A percentile compares a stretch with the other conserved stretches of the same genome.
These are phyloP conservation scores for Schwanniomyces etchellsii DNA, from an alignment of 1,139 yeast genomes.

Conservation along the genomic window DNA sequence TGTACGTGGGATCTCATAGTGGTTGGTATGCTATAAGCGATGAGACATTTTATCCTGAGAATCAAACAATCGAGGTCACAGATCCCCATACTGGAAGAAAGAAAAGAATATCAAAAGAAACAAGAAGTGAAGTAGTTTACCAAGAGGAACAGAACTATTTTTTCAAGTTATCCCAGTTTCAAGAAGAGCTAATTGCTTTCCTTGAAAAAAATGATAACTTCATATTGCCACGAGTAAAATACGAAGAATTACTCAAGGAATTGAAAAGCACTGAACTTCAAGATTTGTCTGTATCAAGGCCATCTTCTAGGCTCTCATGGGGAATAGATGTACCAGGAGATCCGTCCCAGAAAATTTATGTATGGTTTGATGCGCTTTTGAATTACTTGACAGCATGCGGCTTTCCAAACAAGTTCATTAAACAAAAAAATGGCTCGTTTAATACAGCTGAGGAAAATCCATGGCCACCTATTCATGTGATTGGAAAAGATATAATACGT, in stretches of 20 bases:
- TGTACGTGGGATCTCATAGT: constrained; percentile 75
- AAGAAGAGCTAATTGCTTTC: constrained; percentile 43
- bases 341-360: constrained; percentile 73
- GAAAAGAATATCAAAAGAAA: constrained; percentile 58
- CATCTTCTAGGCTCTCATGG: constrained; percentile 74
- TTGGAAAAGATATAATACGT: constrained; percentile 86
- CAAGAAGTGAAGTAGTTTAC: constrained; percentile 68
- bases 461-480: constrained; percentile 73
- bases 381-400: constrained; percentile 79
- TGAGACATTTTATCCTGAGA: constrained; percentile 88
- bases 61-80: constrained; percentile 52
- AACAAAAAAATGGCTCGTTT: constrained; percentile 2
- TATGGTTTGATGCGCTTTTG: constrained; percentile 94
- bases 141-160: constrained; percentile 84
- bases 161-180: constrained; percentile 64
- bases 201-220: constrained; percentile 49
- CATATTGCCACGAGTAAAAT: constrained; percentile 59
- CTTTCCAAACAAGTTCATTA: constrained; percentile 34
- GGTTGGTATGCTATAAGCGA: constrained; percentile 97
- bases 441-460: constrained; percentile 9
- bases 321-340: constrained; percentile 89
- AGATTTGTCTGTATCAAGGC: constrained; percentile 84
- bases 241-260: constrained; percentile 53
- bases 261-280: constrained; percentile 41
- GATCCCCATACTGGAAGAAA: constrained; percentile 30